Conservation (phyloP, 2,329 filamentous ascomycete genomes). For the Clonostachys sp. region DNA sequence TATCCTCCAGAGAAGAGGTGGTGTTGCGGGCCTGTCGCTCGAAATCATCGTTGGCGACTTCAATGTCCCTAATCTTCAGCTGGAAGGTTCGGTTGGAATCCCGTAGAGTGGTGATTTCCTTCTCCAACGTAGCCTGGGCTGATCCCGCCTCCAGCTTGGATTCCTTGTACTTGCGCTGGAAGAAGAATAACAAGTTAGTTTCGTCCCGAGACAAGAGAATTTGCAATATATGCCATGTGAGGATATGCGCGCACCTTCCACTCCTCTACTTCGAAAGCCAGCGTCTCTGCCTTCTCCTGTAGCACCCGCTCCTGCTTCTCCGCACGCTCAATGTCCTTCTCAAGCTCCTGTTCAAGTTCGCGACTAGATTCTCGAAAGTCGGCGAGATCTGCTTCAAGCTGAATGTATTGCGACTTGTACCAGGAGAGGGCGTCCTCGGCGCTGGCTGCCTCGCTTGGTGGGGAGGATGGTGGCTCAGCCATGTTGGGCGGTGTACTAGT, state of each 20-base stretch:
- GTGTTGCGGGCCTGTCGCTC: slow-evolving; percentile 95
- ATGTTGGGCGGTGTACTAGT: slow-evolving; percentile 21
- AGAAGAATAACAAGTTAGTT: background rate
- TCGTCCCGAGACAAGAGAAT: no score
- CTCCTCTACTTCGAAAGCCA: slow-evolving; percentile 90
- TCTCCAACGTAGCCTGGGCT: slow-evolving; percentile 83
- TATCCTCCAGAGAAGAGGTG: slow-evolving; percentile 89
- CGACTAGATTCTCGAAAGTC: slow-evolving; percentile 94
- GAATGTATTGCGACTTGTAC: slow-evolving; percentile 95
- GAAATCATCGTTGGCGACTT: slow-evolving; percentile 97
- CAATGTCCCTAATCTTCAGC: slow-evolving; percentile 84
- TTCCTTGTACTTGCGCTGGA: slow-evolving; percentile 90
- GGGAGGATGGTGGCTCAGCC: slow-evolving; percentile 59
- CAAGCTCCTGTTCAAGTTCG: slow-evolving; percentile 89
- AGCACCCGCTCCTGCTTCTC: slow-evolving; percentile 87
- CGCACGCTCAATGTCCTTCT: slow-evolving; percentile 92
- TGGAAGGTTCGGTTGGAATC: slow-evolving; percentile 79
- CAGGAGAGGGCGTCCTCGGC: slow-evolving; percentile 78
- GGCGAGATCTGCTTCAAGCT: slow-evolving; percentile 82
- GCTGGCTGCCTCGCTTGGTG: slow-evolving; percentile 47
- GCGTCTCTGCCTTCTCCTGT: slow-evolving; percentile 79
- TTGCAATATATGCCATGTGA: background rate
- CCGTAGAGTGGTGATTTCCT: slow-evolving; percentile 89
- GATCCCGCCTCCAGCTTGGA: slow-evolving; percentile 82
- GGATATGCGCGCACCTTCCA: slow-evolving; percentile 82